Conservation (phyloP, 345 rosid genomes). For the Linum tenue region DNA sequence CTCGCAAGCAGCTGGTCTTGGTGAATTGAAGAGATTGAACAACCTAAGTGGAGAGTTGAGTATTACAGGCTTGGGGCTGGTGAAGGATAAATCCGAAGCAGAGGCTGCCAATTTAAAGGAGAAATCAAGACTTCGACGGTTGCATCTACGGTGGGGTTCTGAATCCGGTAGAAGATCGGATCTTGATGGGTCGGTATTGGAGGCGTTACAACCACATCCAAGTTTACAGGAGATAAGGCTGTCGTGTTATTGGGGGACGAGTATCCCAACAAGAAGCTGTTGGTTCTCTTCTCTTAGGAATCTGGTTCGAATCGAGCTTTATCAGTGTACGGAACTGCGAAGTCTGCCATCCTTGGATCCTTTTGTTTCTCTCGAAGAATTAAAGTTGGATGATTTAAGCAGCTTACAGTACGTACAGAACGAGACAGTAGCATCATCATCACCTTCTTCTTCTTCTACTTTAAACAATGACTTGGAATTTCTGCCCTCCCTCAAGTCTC, state of each 20-base stretch:
- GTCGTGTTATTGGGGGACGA: conserved; percentile 5
- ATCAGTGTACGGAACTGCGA: conserved; percentile 3
- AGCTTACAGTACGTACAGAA: no score
- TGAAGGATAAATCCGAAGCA: conserved; percentile 2
- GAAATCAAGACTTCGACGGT: conserved; percentile 3
- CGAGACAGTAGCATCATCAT: no score
- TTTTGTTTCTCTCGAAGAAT: no score
- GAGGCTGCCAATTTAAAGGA: conserved; percentile 12
- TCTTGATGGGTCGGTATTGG: background rate
- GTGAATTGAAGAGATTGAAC: conserved; percentile 12
- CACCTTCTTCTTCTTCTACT: no score
- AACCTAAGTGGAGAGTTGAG: conserved; percentile 5
- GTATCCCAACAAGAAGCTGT: background rate
- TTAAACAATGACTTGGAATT: no score
- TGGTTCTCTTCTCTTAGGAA: conserved; percentile 10
- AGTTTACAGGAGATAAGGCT: conserved; percentile 4
- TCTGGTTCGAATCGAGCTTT: background rate
- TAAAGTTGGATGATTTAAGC: no score
- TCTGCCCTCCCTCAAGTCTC: no score
- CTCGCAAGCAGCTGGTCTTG: conserved; percentile 1
- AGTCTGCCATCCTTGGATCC: conserved; percentile 3
- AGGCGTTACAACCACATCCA: no score
- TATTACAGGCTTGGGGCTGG: background rate
- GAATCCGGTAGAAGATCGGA: background rate
- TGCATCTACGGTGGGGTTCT: conserved; percentile 9